Percentiles rank a stretch among this genome's conserved stretches.
Evolutionary conservation across 2,329 filamentous ascomycete genomes (phyloP).

Genomic region (Aspergillus sp.): DNA sequence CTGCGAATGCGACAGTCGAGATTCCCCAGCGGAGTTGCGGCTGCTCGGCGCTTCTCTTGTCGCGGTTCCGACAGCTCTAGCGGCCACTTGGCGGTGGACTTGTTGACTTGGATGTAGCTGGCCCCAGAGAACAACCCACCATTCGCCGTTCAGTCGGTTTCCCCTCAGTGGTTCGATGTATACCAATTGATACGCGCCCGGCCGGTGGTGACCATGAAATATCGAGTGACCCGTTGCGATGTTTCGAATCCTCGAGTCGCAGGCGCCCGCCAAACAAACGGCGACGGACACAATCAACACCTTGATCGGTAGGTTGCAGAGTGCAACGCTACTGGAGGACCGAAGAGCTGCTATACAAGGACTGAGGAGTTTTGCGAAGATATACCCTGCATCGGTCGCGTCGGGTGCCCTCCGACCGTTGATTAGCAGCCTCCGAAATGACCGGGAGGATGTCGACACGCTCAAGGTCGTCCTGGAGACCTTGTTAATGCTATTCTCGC

Average conservation of each 20-base stretch:
- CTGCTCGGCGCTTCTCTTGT: conserved; percentile 25
- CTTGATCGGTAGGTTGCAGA: conserved; percentile 81
- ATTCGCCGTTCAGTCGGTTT: conserved; percentile 13
- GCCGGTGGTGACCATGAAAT: conserved; percentile 43
- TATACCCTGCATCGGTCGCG: conserved; percentile 92
- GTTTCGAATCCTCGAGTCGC: conserved; percentile 62
- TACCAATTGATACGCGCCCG: conserved; percentile 24
- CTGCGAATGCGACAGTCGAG: conserved; percentile 17
- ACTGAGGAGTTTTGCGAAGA: conserved; percentile 91
- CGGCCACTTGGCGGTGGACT: conserved; percentile 20
- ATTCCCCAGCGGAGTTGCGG: conserved; percentile 12
- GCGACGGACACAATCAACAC: conserved; percentile 92
- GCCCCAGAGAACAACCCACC: conserved; percentile 20
- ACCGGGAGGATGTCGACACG: conserved; percentile 93
- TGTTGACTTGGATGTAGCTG: conserved; percentile 8
- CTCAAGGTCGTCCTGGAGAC: conserved; percentile 95
- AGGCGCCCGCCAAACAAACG: conserved; percentile 91
- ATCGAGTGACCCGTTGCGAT: conserved; percentile 39
- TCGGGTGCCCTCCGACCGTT: conserved; percentile 87
- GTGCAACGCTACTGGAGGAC: conserved; percentile 90
- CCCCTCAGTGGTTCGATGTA: conserved; percentile 28
- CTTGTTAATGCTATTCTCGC: conserved; percentile 84
- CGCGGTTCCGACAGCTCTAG: conserved; percentile 20
- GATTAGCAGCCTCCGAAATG: conserved; percentile 80
- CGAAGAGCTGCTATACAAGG: conserved; percentile 90